Evolutionary conservation across 2,329 filamentous ascomycete genomes (phyloP).

Genomic region (Penicillium rolfsii): DNA sequence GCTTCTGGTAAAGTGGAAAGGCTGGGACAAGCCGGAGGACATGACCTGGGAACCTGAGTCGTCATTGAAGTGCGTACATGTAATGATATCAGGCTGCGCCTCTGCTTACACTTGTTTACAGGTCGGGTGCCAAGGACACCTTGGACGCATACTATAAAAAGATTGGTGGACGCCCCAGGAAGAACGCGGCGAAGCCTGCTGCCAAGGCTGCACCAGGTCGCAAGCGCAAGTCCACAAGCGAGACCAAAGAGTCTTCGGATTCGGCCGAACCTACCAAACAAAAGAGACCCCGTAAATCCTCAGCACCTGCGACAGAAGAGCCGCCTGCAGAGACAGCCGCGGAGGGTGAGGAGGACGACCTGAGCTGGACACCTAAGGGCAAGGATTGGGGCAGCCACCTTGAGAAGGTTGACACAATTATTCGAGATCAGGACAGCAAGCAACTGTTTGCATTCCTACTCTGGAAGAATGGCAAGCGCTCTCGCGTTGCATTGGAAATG

Average conservation of each 20-base stretch:
- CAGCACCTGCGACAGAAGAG: slow-evolving; percentile 20
- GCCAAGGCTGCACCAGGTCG: slow-evolving; percentile 27
- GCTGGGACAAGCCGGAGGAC: slow-evolving; percentile 49
- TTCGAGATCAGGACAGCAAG: slow-evolving; percentile 39
- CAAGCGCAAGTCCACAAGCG: slow-evolving; percentile 43
- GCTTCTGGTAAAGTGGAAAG: slow-evolving; percentile 53
- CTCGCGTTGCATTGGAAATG: slow-evolving; percentile 45
- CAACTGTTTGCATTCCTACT: slow-evolving; percentile 45
- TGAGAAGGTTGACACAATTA: slow-evolving; percentile 48
- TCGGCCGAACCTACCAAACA: slow-evolving; percentile 26
- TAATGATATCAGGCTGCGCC: not conserved
- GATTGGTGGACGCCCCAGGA: slow-evolving; percentile 47
- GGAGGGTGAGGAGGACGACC: slow-evolving; percentile 26
- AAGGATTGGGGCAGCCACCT: slow-evolving; percentile 52
- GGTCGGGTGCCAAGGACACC: slow-evolving; percentile 45
- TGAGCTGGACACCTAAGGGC: slow-evolving; percentile 44
- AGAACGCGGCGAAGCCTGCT: slow-evolving; percentile 29
- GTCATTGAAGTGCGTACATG: slow-evolving; percentile 43
- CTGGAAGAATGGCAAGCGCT: slow-evolving; percentile 51
- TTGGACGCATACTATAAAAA: slow-evolving; percentile 46
- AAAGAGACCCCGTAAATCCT: slow-evolving; percentile 37
- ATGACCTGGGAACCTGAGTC: slow-evolving; percentile 52
- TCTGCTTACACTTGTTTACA: slow-evolving; percentile 29
- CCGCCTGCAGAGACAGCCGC: slow-evolving; percentile 25
- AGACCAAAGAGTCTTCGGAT: slow-evolving; percentile 32